Percentiles rank a stretch among this genome's conserved stretches.
These are phyloP conservation scores for Xylariaceae sp. DNA, from an alignment of 2,329 filamentous ascomycete species.

Conservation along the genomic window DNA sequence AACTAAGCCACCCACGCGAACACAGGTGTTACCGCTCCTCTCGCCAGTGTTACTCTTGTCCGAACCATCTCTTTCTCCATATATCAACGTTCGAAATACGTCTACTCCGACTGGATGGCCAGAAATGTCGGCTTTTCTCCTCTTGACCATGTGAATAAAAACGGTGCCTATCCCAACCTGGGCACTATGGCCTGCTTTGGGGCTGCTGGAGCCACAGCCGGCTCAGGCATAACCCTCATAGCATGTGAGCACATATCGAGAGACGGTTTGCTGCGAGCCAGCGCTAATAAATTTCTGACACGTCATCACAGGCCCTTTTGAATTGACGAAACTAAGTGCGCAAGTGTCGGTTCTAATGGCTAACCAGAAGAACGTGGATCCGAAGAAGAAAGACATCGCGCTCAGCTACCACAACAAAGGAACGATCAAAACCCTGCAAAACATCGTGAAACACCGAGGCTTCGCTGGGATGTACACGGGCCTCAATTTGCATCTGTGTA, in stretches of 20 bases:
- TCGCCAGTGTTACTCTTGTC: conserved; percentile 71
- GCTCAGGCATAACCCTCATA: conserved; percentile 71
- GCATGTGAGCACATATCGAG: conserved; percentile 52
- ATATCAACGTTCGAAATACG: conserved; percentile 72
- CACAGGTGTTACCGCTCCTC: conserved; percentile 69
- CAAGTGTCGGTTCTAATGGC: conserved; percentile 78
- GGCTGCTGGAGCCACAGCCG: conserved; percentile 70
- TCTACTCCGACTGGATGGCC: conserved; percentile 65
- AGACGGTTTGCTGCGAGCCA: background rate
- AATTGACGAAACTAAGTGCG: conserved; percentile 82
- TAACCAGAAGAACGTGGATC: conserved; percentile 43
- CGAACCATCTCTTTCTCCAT: conserved; percentile 74
- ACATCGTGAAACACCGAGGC: conserved; percentile 70
- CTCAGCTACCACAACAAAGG: conserved; percentile 72
- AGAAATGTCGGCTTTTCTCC: conserved; percentile 63
- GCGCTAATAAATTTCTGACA: conserved; percentile 12
- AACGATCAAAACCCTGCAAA: conserved; percentile 68
- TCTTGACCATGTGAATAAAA: conserved; percentile 63
- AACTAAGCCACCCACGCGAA: background rate
- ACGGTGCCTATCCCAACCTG: conserved; percentile 64
- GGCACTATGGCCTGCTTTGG: conserved; percentile 73
- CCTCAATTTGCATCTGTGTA: conserved; percentile 71
- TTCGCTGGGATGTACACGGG: conserved; percentile 72
- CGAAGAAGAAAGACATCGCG: conserved; percentile 53
- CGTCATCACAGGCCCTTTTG: conserved; percentile 61